Conservation (phyloP, 2,329 filamentous ascomycete genomes). For the Colletotrichum echinochloae region DNA sequence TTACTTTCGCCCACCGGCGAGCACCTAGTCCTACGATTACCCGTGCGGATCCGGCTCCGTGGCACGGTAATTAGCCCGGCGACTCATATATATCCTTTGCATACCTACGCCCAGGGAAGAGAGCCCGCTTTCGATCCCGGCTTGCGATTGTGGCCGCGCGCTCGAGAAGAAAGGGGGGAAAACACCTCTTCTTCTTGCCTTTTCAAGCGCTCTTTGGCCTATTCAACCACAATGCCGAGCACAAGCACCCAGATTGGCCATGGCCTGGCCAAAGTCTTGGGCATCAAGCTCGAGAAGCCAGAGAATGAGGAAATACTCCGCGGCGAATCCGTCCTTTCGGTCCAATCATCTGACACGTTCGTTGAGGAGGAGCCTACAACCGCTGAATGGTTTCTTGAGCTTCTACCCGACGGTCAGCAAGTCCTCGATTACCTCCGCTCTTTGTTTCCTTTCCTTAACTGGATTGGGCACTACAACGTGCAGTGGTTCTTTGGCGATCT, state of each 20-base stretch:
- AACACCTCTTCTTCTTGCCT: neutral
- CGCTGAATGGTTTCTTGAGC: slow-evolving; percentile 75
- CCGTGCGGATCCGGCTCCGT: slow-evolving; percentile 15
- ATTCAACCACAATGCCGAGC: slow-evolving; percentile 49
- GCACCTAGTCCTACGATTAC: slow-evolving; percentile 12
- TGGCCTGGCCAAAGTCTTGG: slow-evolving; percentile 80
- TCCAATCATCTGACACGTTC: slow-evolving; percentile 80
- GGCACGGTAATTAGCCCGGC: slow-evolving; percentile 18
- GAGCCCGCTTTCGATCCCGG: neutral
- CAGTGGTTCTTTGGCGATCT: slow-evolving; percentile 92
- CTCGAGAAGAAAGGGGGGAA: neutral
- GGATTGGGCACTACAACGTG: slow-evolving; percentile 89
- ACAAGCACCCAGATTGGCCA: slow-evolving; percentile 73
- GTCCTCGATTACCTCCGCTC: slow-evolving; percentile 72
- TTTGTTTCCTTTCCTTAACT: slow-evolving; percentile 89
- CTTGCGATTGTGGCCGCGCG: slow-evolving; percentile 2
- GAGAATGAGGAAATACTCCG: slow-evolving; percentile 76
- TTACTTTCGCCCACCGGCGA: slow-evolving; percentile 6
- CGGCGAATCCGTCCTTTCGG: slow-evolving; percentile 84
- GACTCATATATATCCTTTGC: slow-evolving; percentile 31
- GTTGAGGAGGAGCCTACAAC: slow-evolving; percentile 84
- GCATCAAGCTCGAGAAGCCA: slow-evolving; percentile 82
- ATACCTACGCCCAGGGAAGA: slow-evolving; percentile 5
- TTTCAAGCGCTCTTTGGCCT: neutral
- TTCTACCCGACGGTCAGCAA: slow-evolving; percentile 69